Percentiles rank a stretch among this genome's conserved stretches.
These are phyloP conservation scores for Cordyceps fumosorosea DNA, from an alignment of 2,329 filamentous ascomycete species.

Conservation along the genomic window DNA sequence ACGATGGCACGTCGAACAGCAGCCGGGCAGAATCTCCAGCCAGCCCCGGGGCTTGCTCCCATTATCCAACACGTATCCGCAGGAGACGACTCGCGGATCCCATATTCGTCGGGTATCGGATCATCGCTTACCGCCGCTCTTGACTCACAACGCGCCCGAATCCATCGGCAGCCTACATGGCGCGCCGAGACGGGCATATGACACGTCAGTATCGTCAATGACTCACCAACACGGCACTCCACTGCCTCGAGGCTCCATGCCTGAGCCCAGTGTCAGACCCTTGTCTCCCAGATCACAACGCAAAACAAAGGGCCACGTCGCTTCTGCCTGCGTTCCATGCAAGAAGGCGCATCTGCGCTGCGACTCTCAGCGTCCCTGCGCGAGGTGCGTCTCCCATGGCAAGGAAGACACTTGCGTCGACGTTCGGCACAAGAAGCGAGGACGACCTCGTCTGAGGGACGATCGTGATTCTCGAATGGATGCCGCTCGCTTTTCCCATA, in stretches of 20 bases:
- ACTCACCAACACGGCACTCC: conserved; percentile 2
- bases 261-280: conserved; percentile 17
- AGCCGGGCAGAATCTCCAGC: conserved; percentile 13
- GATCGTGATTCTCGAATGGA: conserved; percentile 58
- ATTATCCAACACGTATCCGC: conserved; percentile 23
- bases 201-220: background rate
- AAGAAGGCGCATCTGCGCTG: conserved; percentile 74
- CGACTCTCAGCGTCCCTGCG: conserved; percentile 69
- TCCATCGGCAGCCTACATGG: conserved; percentile 5
- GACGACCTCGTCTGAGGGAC: conserved; percentile 69
- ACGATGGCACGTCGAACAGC: conserved; percentile 22
- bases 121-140: conserved; percentile 19
- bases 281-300: conserved; percentile 55
- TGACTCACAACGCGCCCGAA: conserved; percentile 20
- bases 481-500: conserved; percentile 38
- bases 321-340: conserved; percentile 78
- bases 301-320: conserved; percentile 74
- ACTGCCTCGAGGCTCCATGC: background rate
- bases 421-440: conserved; percentile 80
- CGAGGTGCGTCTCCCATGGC: conserved; percentile 68
- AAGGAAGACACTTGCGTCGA: conserved; percentile 77
- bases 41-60: conserved; percentile 14
- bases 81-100: conserved; percentile 19
- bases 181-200: background rate
- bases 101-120: conserved; percentile 24